These are phyloP conservation scores for Talaromyces proteolyticus DNA, from an alignment of 495 filamentous ascomycete species.

Conservation along the genomic window DNA sequence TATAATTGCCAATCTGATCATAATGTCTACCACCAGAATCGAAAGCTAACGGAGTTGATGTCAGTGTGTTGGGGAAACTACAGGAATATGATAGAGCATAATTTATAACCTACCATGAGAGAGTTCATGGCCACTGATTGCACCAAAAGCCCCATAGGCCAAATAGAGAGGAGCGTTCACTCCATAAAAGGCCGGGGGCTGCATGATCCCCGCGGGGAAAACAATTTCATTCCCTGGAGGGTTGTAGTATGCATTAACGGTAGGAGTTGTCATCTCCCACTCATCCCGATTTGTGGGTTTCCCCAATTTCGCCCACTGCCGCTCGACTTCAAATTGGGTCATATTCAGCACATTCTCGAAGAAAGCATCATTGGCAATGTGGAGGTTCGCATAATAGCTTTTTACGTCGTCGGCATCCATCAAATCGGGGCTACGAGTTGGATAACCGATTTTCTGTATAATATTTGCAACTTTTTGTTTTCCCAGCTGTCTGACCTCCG, in stretches of 20 bases:
- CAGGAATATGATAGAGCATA: background rate
- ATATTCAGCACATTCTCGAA: conserved; percentile 57
- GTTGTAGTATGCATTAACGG: conserved; percentile 63
- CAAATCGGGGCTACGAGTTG: conserved; percentile 59
- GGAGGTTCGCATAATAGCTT: conserved; percentile 50
- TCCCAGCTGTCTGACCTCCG: conserved; percentile 54
- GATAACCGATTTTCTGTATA: conserved; percentile 69
- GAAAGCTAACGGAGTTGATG: conserved; percentile 44
- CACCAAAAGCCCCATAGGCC: conserved; percentile 65
- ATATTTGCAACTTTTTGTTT: conserved; percentile 67
- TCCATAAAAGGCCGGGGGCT: conserved; percentile 61
- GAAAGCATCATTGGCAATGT: conserved; percentile 45
- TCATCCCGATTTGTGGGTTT: conserved; percentile 56
- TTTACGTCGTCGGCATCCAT: conserved; percentile 50
- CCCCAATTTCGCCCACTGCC: conserved; percentile 52
- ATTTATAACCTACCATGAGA: conserved; percentile 46
- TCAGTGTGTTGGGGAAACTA: too few species aligned
- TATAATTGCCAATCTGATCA: conserved; percentile 59
- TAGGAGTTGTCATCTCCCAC: conserved; percentile 57
- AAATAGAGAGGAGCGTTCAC: conserved; percentile 56
- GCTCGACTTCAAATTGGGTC: conserved; percentile 35
- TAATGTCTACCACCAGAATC: conserved; percentile 64
- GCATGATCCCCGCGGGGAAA: conserved; percentile 71
- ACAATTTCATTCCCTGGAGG: conserved; percentile 61
- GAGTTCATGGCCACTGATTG: conserved; percentile 68